Evolutionary conservation across 225 moss, liverwort and hornwort species (phyloP), one percentile per base, ranked within the genome.

Genomic region (Marchantia polymorpha): DNA sequence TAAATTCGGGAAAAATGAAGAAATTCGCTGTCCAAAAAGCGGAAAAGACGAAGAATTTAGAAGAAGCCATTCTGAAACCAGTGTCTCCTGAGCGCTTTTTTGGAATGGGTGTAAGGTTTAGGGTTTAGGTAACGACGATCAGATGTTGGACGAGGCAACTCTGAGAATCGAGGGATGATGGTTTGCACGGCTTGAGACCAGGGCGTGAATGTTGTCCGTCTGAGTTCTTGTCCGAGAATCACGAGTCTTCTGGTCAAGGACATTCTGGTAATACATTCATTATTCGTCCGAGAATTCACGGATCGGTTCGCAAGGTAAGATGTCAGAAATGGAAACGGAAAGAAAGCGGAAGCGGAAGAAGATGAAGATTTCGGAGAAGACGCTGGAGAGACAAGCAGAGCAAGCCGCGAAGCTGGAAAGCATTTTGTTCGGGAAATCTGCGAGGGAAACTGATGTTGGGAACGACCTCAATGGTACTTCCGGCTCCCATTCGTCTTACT

Each of bases 361-460:
- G 68, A 11, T 19, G 8, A 74, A 47, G 53, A 55, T 76, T 14
- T 74, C 73, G 6, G 67, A 60, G 1, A 76, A 86, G 48, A 52
- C 60, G 8, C 12, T 79, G 59, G 64, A 27, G 77, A 80, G 78
- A 50, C 82, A 87, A 16, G 80, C 67, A 0, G 26, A 49, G 22
- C 72, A 84, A 71, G 87, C 87, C 23, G 83, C 83, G 60, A 12
- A 53, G 70, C 81, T 88, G 71, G 78, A 85, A 59, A 79, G 72
- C 46, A 65, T 85, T 19, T 58, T 85, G 39, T 88, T 88, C 73
- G 88, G 85, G 55, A 85, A 77, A 58, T 69, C 81, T 46, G 75
- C 50, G 20, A 74, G 58, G 25, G 79, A 80, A 46, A 11, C 60
- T 25, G 82, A 72, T 4, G 79, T 65, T 15, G 65, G 10, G 16